Evolutionary conservation across 2,329 filamentous ascomycete genomes (phyloP), one percentile per base, ranked within the genome.

Genomic region (Sarocladium kiliense): DNA sequence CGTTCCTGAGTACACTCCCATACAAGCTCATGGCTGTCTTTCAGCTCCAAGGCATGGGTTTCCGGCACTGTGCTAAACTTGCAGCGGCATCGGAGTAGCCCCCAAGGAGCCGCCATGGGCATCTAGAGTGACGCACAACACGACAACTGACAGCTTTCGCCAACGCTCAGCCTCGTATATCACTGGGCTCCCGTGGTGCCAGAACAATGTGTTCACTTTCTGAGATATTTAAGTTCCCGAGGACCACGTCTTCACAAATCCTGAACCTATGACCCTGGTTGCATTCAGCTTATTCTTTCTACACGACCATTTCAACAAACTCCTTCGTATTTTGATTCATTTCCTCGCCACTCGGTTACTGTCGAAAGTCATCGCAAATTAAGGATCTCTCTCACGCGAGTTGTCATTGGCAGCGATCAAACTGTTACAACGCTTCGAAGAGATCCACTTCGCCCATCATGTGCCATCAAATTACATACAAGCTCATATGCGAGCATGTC

Each of bases 391-490:
- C n/a, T n/a, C n/a, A n/a, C n/a, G n/a, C n/a, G n/a, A n/a, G n/a
- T n/a, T n/a, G n/a, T n/a, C n/a, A n/a, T n/a, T n/a, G n/a, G n/a
- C n/a, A n/a, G n/a, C n/a, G 30, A 34, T 3, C 10, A 23, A 16
- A 23, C 21, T 34, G 25, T 19, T 4, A 32, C 45, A 16, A 12
- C 23, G 6, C 23, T 10, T 50, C 32, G 5, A 16, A 10, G 16
- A 25, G 9, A 16, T 7, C 53, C 21, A 25, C 53, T 5, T 5
- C 37, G 55, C 42, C 55, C 53, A 47, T n/a, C 21, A 80, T 80
- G 77, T 80, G 77, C 61, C 76, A 75, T 60, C 74, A 77, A 58
- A 71, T 74, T 54, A 74, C 70, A 47, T 79, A 79, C 63, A 77
- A 73, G 32, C 69, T 80, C 54, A 71, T 73, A 45, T 81, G 78